phyloP scores from a whole-genome alignment of 192 early-diverging fungal genomes.

The Umbelopsis ramanniana region DNA sequence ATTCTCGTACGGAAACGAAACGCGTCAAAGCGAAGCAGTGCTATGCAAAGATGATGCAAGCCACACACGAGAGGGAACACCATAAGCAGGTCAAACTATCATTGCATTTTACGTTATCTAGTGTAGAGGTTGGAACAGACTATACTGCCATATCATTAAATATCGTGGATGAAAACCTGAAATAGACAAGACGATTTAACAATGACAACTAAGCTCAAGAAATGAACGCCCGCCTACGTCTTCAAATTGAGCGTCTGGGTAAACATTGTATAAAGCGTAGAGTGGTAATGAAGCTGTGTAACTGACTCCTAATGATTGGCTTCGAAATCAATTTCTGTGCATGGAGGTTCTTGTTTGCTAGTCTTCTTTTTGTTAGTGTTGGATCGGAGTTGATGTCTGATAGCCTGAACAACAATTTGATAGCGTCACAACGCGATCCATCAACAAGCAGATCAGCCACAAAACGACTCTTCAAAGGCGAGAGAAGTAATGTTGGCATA shows the following conservation, averaged over 20 bases:
- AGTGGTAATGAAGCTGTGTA: neutral
- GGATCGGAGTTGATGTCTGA: neutral
- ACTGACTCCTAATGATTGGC: neutral
- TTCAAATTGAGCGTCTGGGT: neutral
- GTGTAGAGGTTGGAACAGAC: neutral
- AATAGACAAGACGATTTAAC: neutral
- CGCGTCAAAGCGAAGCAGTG: neutral
- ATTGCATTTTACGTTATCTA: neutral
- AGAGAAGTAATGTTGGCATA: neutral
- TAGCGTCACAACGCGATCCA: too few species aligned
- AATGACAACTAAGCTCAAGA: neutral
- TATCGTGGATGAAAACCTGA: neutral
- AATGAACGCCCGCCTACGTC: neutral
- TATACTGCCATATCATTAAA: neutral
- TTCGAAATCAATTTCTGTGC: conserved; percentile 6
- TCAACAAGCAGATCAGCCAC: neutral
- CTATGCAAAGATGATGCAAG: neutral
- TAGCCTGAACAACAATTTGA: neutral
- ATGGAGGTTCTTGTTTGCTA: neutral
- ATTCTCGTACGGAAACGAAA: too few species aligned
- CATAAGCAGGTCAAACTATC: neutral
- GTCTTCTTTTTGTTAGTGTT: neutral
- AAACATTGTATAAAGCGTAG: too few species aligned
- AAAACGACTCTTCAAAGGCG: neutral
- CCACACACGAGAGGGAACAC: neutral